Percentiles rank a stretch among this genome's conserved stretches.
These are phyloP conservation scores for Tothia fuscella DNA, from an alignment of 2,329 filamentous ascomycete species.

Conservation along the genomic window DNA sequence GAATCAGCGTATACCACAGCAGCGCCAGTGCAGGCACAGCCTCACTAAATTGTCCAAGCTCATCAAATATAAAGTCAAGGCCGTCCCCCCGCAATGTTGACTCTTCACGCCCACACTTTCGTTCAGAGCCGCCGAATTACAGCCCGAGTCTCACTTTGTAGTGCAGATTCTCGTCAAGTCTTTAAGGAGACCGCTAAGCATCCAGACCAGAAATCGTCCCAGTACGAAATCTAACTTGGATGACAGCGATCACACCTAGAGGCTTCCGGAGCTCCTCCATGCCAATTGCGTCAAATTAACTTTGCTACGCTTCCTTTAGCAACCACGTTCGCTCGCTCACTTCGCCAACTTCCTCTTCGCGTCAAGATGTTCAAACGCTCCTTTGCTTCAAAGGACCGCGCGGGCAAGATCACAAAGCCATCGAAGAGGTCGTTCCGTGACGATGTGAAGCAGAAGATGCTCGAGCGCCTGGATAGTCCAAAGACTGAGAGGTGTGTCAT, in stretches of 20 bases:
- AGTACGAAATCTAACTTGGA: conserved; percentile 17
- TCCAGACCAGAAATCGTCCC: neutral
- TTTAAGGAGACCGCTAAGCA: conserved; percentile 12
- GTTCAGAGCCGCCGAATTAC: conserved; percentile 9
- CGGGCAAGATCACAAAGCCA: conserved; percentile 77
- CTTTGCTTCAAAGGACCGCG: conserved; percentile 71
- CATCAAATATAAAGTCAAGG: no score
- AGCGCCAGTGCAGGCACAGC: no score
- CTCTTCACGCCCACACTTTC: no score
- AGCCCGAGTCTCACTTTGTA: conserved; percentile 14
- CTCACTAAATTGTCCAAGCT: no score
- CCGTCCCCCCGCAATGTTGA: no score
- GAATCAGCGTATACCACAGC: no score
- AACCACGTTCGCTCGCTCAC: conserved; percentile 40
- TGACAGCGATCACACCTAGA: conserved; percentile 26
- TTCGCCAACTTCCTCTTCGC: conserved; percentile 30
- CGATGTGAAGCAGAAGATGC: conserved; percentile 73
- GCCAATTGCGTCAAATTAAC: conserved; percentile 21
- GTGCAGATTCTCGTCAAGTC: conserved; percentile 27
- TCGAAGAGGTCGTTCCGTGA: conserved; percentile 65
- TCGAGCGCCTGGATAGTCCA: conserved; percentile 62
- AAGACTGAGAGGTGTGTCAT: conserved; percentile 35
- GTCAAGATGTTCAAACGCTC: conserved; percentile 84
- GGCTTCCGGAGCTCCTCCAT: conserved; percentile 45
- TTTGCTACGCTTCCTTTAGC: conserved; percentile 31